phyloP scores from a whole-genome alignment of 2,329 filamentous ascomycete genomes.

The Fusarium buharicum region DNA sequence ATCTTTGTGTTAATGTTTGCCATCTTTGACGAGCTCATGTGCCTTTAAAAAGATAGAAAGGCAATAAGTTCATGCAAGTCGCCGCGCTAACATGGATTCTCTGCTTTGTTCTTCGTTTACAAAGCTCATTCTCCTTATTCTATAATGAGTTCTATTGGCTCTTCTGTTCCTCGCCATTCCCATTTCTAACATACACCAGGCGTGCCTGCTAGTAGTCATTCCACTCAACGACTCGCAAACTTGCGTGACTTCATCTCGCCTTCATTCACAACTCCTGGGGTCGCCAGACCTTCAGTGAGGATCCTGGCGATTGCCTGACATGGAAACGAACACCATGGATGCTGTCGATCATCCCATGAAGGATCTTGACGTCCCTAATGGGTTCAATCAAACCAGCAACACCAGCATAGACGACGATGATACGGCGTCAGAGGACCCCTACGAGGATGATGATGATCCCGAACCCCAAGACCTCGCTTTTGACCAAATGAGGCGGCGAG shows the following conservation, averaged over 20 bases:
- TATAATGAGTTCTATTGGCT: neutral
- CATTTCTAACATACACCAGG: conserved; percentile 18
- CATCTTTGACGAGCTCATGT: neutral
- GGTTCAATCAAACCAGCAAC: conserved; percentile 28
- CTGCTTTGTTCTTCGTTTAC: neutral
- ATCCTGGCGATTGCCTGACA: conserved; percentile 4
- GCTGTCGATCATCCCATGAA: conserved; percentile 57
- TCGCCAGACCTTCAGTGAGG: conserved; percentile 32
- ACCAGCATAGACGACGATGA: conserved; percentile 49
- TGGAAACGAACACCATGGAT: conserved; percentile 52
- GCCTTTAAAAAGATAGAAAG: conserved; percentile 7
- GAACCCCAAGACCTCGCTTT: conserved; percentile 53
- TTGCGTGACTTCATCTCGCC: conserved; percentile 4
- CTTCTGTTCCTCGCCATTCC: neutral
- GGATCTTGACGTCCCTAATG: conserved; percentile 51
- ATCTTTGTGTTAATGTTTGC: neutral
- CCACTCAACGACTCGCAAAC: neutral
- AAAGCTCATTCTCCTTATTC: neutral
- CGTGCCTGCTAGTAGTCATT: neutral
- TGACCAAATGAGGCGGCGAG: conserved; percentile 55
- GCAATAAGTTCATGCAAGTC: conserved; percentile 8
- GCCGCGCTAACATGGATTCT: conserved; percentile 8
- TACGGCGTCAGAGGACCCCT: conserved; percentile 50
- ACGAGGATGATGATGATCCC: conserved; percentile 50
- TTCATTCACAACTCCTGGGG: conserved; percentile 32